A percentile compares a stretch with the other conserved stretches of the same genome.
phyloP scores from a whole-genome alignment of 345 rosid species.

The Syzygium aromaticum region DNA sequence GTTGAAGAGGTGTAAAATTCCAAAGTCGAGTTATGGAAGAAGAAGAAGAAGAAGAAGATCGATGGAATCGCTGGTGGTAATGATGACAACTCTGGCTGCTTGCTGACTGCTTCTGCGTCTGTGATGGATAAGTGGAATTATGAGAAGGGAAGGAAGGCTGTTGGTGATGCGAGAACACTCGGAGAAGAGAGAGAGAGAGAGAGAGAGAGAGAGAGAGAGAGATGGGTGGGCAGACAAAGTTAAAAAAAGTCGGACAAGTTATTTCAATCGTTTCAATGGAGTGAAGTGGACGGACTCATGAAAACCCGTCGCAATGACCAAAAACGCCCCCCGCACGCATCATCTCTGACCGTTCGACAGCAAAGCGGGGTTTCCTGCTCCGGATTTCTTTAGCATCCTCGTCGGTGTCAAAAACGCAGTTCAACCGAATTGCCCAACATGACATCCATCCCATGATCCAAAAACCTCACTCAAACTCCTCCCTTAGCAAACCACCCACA shows the following conservation, averaged over 20 bases:
- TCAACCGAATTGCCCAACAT: not conserved
- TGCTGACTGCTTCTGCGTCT: not conserved
- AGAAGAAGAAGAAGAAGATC: not conserved
- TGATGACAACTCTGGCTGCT: not conserved
- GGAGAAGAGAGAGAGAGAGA: not conserved
- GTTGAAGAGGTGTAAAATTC: not conserved
- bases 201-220: not conserved
- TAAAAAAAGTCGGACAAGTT: not conserved
- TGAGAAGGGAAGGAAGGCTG: not conserved
- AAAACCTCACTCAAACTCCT: not conserved
- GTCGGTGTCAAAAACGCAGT: not conserved
- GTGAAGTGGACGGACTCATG: not conserved
- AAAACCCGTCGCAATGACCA: not conserved
- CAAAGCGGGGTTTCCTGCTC: not conserved
- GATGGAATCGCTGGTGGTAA: not conserved
- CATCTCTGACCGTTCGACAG: not conserved
- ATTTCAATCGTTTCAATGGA: not conserved
- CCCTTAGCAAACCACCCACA: fast-evolving
- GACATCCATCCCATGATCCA: not conserved
- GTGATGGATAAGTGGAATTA: not conserved
- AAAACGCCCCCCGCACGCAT: not conserved
- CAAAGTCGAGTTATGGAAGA: not conserved
- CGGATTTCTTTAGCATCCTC: not conserved
- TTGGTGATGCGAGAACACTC: not conserved
- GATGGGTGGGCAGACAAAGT: not conserved